These are phyloP conservation scores for Sclerotinia subarctica DNA, from an alignment of 2,329 filamentous ascomycete species.

Conservation along the genomic window DNA sequence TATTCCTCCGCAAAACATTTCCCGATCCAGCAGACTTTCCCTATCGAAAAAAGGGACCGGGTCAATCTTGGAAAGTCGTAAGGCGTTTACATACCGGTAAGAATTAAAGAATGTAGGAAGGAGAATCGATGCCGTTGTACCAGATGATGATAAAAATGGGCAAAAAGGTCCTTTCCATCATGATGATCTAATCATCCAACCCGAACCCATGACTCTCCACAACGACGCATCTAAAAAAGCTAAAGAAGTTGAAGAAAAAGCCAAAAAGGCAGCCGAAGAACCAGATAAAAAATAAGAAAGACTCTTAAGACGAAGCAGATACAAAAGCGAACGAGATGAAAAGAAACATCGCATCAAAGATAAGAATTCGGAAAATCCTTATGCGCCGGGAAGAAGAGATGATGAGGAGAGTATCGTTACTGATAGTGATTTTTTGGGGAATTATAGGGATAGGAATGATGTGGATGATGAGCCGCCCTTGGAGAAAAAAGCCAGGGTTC, in stretches of 20 bases:
- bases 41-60: background rate
- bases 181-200: background rate
- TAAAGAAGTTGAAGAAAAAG: background rate
- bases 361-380: background rate
- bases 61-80: background rate
- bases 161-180: background rate
- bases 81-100: background rate
- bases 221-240: background rate
- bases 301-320: background rate
- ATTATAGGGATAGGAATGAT: background rate
- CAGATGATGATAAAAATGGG: background rate
- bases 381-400: background rate
- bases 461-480: background rate
- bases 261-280: background rate
- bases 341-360: background rate
- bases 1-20: background rate
- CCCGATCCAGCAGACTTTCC: background rate
- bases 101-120: no score
- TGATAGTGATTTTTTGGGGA: background rate
- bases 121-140: no score
- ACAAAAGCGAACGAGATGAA: background rate
- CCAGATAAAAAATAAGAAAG: background rate
- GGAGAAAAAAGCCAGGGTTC: background rate
- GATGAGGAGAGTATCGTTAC: slow-evolving; percentile 10
- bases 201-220: background rate